Base-by-base conservation (phyloP, 129 eudicot species). In the Artemisia argyi region DNA sequence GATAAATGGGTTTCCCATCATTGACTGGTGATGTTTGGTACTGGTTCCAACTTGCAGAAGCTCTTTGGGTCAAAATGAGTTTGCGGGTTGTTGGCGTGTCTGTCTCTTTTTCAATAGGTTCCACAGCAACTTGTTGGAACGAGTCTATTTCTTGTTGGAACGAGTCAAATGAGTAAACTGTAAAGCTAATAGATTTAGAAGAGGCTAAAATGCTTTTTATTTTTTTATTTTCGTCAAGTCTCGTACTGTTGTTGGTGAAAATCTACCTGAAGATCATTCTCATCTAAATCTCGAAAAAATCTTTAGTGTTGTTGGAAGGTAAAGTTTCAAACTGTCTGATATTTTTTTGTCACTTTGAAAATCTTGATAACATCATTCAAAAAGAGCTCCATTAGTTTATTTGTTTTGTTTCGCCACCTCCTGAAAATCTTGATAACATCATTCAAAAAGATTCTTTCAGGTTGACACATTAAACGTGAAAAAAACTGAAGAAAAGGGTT, bases 191-290 rank as follows among this genome's bases (percentile, higher is more conserved):
- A 35, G 44, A 35, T 6, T 35, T 35, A 35, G 7, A 35, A 7
- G 44, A 35, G 44, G 44, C 44, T 35, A 35, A 35, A 35, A 0
- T 35, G 9, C 44, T 35, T 35, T 35, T 20, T 20, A 20, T 20
- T 20, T 20, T 20, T 20, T 4, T 32, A 0, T 13, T 63, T 17
- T 52, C 51, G 71, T 78, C 56, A 84, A 95, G 98, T 72, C 88
- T n/a, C 90, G 94, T 6, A 94, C 94, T 11, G 92, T 94, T 48
- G 89, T 94, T 64, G 99, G 86, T 30, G 99, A 94, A 81, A 94
- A 94, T 78, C 76, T 94, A 44, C 99, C 99, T 0, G 99, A 94
- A 19, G 99, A 94, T 79, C 96, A 94, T 83, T 90, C 99, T 48
- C 96, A 94, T 81, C 99, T 86, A 73, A 90, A 90, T 62, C 93